Evolutionary conservation across 495 filamentous ascomycete genomes (phyloP), one percentile per base, ranked within the genome.

Genomic region (Lophiostoma macrostomum): DNA sequence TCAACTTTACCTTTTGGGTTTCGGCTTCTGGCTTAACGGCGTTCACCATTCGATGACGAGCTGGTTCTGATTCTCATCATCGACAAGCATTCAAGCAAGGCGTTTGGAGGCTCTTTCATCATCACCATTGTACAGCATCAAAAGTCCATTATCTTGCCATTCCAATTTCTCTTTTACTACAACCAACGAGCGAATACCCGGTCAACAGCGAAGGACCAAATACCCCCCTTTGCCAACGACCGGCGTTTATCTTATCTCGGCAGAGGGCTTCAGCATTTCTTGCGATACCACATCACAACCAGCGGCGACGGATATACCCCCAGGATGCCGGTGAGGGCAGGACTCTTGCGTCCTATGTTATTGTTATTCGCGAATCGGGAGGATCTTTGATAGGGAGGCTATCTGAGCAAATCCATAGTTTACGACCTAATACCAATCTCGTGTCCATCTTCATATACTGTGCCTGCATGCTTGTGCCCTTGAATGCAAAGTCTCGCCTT

Each of bases 11-110:
- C 39, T 53, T 38, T 24, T 40, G 16, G 14, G 19, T 39, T 41
- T 39, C n/a, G 20, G 18, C 28, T 25, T 32, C 11, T 41, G 42
- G n/a, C n/a, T 30, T 27, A 32, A 49, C 41, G 38, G 32, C 22
- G 27, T 53, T 57, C 20, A 13, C 39, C 10, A 35, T 14, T 19
- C 39, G 49, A 54, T 50, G 44, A 50, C 54, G 59, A 63, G 59
- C 59, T 63, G 59, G 59, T 63, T 58, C 59, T 58, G 59, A 63
- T 53, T 58, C 59, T 63, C 59, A 24, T 18, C 39, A 40, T 31
- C 28, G 14, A 5, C 37, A n/a, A 23, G 52, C 46, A 50, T 58
- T n/a, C 35, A 8, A 48, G 36, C 50, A 56, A 25, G 52, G 52
- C 43, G 52, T 61, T 30, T 51, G 49, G 34, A 22, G 24, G n/a